Evolutionary conservation across 768 basidiomycete species (phyloP).

Genomic region (Mycena indigotica): DNA sequence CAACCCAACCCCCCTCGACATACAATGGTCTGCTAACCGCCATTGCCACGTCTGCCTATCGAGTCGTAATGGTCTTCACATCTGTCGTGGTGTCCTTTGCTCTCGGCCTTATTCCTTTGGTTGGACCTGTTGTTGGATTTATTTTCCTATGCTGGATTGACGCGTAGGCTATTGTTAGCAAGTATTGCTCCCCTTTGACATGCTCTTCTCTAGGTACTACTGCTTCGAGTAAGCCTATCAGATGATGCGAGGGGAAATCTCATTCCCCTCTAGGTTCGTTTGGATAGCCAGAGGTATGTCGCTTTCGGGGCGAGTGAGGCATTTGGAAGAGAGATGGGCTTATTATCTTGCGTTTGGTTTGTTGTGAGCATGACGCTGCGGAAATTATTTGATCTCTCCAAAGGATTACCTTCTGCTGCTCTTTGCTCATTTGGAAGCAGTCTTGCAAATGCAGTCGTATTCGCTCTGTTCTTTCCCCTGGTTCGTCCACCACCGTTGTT

Average conservation of each 20-base stretch:
- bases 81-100: conserved; percentile 70
- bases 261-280: conserved; percentile 61
- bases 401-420: conserved; percentile 71
- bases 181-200: too few species aligned
- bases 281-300: conserved; percentile 78
- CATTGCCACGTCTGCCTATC: conserved; percentile 80
- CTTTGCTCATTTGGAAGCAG: conserved; percentile 74
- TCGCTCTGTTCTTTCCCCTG: conserved; percentile 79
- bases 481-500: conserved; percentile 44
- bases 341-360: conserved; percentile 84
- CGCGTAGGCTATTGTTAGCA: conserved; percentile 57
- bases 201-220: conserved; percentile 66
- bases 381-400: conserved; percentile 7
- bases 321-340: conserved; percentile 87
- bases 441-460: conserved; percentile 79
- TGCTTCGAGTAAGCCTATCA: conserved; percentile 73
- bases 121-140: conserved; percentile 64
- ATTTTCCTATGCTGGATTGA: conserved; percentile 85
- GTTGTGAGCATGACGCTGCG: not conserved
- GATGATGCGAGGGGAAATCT: not conserved
- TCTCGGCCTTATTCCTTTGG: conserved; percentile 62
- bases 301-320: conserved; percentile 64
- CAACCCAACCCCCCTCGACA: conserved; percentile 53
- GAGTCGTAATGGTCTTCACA: conserved; percentile 79
- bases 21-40: conserved; percentile 73